Percentiles rank a stretch among this genome's conserved stretches.
Conservation (phyloP, 306 rosid species). For the Hippophae gyantsensis region DNA sequence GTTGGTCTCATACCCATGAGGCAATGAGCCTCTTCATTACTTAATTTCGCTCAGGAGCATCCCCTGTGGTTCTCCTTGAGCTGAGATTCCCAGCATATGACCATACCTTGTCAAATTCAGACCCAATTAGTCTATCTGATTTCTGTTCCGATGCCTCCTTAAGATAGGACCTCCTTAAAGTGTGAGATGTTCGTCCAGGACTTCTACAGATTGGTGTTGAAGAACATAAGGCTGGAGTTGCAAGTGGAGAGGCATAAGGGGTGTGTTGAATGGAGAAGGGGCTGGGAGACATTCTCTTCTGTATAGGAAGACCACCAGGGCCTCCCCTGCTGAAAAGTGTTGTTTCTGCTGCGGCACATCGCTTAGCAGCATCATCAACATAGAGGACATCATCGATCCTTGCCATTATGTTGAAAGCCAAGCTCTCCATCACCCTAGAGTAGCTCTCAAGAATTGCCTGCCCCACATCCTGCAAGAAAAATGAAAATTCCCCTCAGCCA, state of each 20-base stretch:
- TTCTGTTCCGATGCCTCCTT: constrained; percentile 31
- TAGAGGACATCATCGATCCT: constrained; percentile 84
- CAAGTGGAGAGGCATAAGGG: constrained; percentile 76
- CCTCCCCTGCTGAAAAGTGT: constrained; percentile 62
- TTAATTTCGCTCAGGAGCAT: constrained; percentile 72
- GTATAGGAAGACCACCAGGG: constrained; percentile 69
- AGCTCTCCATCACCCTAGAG: constrained; percentile 94
- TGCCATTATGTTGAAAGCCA: constrained; percentile 92
- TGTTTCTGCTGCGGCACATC: constrained; percentile 58
- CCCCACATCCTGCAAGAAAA: constrained; percentile 77
- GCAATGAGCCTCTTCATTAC: not conserved
- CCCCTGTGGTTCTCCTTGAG: constrained; percentile 54
- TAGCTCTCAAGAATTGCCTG: constrained; percentile 95
- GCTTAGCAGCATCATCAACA: constrained; percentile 70
- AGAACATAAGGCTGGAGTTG: constrained; percentile 71
- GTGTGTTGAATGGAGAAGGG: constrained; percentile 84
- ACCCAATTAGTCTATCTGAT: constrained; percentile 29
- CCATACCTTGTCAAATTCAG: constrained; percentile 68
- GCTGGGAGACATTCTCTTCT: constrained; percentile 79
- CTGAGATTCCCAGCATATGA: constrained; percentile 71
- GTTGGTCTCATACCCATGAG: not conserved
- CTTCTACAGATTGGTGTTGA: constrained; percentile 63
- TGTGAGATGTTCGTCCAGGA: constrained; percentile 42
- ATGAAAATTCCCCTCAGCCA: constrained; percentile 4
- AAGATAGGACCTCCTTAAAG: constrained; percentile 25